Conservation (phyloP, 495 filamentous ascomycete species). For the Astrothelium subdiscretum region DNA sequence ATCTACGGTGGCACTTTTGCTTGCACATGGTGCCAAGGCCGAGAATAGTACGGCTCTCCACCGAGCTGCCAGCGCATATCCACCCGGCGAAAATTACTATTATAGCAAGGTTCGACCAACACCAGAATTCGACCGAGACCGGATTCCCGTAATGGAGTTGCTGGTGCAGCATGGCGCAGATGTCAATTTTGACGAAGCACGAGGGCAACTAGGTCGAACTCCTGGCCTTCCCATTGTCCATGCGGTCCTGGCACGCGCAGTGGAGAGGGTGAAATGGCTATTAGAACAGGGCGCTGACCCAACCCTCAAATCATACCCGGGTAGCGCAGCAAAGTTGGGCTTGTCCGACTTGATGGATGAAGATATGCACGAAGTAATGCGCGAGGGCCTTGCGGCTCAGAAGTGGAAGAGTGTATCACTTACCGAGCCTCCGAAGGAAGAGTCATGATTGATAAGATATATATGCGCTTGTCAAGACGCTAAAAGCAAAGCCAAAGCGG, state of each 20-base stretch:
- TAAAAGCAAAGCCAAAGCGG: no score
- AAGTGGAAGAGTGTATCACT: background rate
- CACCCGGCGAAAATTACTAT: background rate
- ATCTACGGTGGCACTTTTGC: background rate
- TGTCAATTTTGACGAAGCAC: background rate
- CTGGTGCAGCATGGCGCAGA: conserved; percentile 1
- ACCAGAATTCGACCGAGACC: background rate
- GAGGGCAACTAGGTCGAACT: background rate
- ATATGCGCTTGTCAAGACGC: no score
- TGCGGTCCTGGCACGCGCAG: background rate
- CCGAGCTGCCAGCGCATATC: background rate
- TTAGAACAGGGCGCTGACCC: background rate
- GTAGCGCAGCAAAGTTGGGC: background rate
- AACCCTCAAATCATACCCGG: background rate
- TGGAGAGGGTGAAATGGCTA: background rate
- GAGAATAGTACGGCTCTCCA: background rate
- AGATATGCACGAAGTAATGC: background rate
- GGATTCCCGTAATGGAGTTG: background rate
- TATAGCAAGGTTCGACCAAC: background rate
- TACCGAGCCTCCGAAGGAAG: background rate
- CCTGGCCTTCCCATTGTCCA: background rate
- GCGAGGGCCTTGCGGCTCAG: background rate
- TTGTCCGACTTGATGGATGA: background rate
- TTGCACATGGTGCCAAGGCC: background rate
- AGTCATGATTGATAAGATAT: background rate